phyloP scores from a whole-genome alignment of 192 early-diverging fungal genomes.

The Glomus cerebriforme region DNA sequence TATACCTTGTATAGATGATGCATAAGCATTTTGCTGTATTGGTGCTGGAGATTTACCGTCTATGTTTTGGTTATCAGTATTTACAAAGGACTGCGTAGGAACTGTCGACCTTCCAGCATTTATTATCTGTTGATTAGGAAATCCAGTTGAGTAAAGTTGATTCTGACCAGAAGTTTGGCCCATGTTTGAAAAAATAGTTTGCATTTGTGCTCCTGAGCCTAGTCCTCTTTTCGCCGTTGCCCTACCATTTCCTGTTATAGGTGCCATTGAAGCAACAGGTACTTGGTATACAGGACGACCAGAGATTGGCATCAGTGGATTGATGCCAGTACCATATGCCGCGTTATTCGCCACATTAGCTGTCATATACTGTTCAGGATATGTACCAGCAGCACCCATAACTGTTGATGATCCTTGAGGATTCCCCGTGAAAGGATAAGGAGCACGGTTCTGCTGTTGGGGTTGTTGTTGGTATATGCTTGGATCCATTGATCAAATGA shows the following conservation, averaged over 20 bases:
- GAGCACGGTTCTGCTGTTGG: conserved; percentile 5
- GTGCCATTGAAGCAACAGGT: conserved; percentile 21
- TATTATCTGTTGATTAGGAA: conserved; percentile 9
- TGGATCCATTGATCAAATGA: conserved; percentile 34
- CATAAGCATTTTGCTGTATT: conserved; percentile 22
- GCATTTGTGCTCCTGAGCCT: not conserved
- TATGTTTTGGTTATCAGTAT: not conserved
- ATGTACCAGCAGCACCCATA: conserved; percentile 16
- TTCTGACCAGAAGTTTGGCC: conserved; percentile 3
- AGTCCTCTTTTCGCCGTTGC: conserved; percentile 26
- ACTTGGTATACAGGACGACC: conserved; percentile 17
- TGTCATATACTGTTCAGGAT: conserved; percentile 22
- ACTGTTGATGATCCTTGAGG: conserved; percentile 23
- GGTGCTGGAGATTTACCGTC: conserved; percentile 16
- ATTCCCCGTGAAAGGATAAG: conserved; percentile 11
- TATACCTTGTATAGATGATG: conserved; percentile 16
- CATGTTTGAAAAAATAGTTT: conserved; percentile 23
- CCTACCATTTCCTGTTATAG: conserved; percentile 28
- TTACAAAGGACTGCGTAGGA: conserved; percentile 5
- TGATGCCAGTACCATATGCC: conserved; percentile 14
- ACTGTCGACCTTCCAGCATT: conserved; percentile 18
- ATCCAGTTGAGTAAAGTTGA: conserved; percentile 14
- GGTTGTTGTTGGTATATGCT: conserved; percentile 18
- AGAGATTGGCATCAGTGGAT: conserved; percentile 20
- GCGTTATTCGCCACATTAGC: not conserved